Conservation (phyloP, 805 yeast species). For the Saturnispora diversa region DNA sequence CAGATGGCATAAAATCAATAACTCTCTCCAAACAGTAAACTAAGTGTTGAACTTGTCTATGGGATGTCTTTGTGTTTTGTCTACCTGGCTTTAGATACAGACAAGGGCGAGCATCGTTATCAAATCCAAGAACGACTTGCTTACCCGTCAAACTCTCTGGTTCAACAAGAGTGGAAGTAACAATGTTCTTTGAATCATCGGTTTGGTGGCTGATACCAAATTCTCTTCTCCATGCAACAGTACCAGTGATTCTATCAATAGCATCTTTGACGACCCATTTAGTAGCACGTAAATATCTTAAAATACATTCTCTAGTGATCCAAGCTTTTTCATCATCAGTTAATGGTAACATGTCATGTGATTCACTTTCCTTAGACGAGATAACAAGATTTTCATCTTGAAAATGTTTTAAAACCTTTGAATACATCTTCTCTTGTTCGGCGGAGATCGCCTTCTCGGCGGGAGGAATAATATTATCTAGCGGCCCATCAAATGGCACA, state of each 20-base stretch:
- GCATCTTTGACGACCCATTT: conserved; percentile 77
- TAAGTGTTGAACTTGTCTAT: conserved; percentile 90
- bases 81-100: conserved; percentile 88
- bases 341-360: conserved; percentile 31
- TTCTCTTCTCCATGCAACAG: conserved; percentile 89
- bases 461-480: conserved; percentile 45
- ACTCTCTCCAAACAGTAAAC: conserved; percentile 90
- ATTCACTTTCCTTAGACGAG: conserved; percentile 41
- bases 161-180: conserved; percentile 47
- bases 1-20: conserved; percentile 90
- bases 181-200: conserved; percentile 38
- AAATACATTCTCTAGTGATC: conserved; percentile 86
- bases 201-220: conserved; percentile 57
- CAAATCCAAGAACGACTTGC: conserved; percentile 85
- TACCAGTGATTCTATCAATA: conserved; percentile 61
- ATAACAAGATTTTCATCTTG: conserved; percentile 41
- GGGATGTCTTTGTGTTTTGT: conserved; percentile 87
- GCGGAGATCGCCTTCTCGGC: conserved; percentile 36
- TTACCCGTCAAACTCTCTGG: conserved; percentile 87
- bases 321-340: conserved; percentile 68
- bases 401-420: conserved; percentile 57
- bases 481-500: conserved; percentile 51
- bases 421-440: conserved; percentile 54
- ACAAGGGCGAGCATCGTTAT: conserved; percentile 85
- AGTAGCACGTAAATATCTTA: conserved; percentile 87